Evolutionary conservation across 306 rosid species (phyloP).

Genomic region (Citrullus amarus): DNA sequence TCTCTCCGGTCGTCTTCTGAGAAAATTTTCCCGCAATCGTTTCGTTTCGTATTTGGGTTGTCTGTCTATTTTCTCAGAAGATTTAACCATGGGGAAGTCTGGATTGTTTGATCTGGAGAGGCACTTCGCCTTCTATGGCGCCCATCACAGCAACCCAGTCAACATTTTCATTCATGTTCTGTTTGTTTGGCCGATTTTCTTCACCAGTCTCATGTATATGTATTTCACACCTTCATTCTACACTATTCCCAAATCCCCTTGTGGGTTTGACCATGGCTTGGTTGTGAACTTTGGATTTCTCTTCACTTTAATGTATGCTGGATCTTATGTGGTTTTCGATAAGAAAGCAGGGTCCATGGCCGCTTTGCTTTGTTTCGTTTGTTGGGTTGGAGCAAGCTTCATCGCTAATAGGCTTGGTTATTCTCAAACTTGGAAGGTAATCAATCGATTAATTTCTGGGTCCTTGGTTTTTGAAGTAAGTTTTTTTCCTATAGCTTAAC

Average conservation of each 20-base stretch:
- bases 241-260: constrained; percentile 14
- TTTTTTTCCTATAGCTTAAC: not conserved
- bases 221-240: constrained; percentile 54
- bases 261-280: constrained; percentile 22
- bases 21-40: not conserved
- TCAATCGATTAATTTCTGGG: not conserved
- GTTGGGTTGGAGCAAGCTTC: constrained; percentile 51
- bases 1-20: not conserved
- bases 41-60: not conserved
- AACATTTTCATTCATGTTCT: constrained; percentile 49
- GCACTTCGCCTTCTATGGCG: constrained; percentile 84
- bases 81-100: constrained; percentile 20
- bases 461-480: not conserved
- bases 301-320: constrained; percentile 29
- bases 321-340: constrained; percentile 48
- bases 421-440: constrained; percentile 62
- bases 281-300: constrained; percentile 52
- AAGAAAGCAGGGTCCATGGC: constrained; percentile 60
- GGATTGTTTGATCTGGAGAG: constrained; percentile 61
- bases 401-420: constrained; percentile 40
- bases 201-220: constrained; percentile 38
- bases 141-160: constrained; percentile 66
- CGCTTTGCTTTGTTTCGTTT: constrained; percentile 44
- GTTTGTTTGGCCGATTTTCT: constrained; percentile 75
- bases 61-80: not conserved